Base-by-base conservation (phyloP, 1,139 yeast species). In the Hyphopichia fennica region DNA sequence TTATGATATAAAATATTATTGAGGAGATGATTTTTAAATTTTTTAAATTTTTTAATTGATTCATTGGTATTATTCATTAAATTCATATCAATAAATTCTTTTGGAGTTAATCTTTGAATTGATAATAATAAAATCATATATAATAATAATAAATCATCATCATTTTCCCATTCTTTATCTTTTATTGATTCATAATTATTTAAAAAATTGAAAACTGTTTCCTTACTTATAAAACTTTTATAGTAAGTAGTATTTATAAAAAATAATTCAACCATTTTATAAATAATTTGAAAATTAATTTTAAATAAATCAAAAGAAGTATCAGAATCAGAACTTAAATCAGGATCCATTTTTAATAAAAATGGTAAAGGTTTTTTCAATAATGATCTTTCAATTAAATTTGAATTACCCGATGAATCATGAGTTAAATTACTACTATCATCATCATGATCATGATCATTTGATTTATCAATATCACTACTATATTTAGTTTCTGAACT, bases 91-190 rank as follows among this genome's bases (percentile, higher is more conserved):
- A 59, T 66, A 58, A 52, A 62, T 45, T 56, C 65, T 38, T 49
- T 66, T 34, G 75, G 73, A 3, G 69, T 64, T 25, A 74, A 49
- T 39, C 76, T 63, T 43, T 71, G 65, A 27, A 75, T 50, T 14
- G 75, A 57, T 10, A 74, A 56, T 10, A 75, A 60, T 25, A 77
- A 53, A 16, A 77, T 63, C 73, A 75, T 73, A 39, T 72, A 63
- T 30, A 76, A 57, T 35, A 77, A 58, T 32, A 77, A 59, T 48
- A 77, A 55, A 44, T 76, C 81, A 52, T 77, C 81, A 47, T 75
- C 78, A 45, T 72, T 63, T 42, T 72, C 77, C 81, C 82, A 75
- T 34, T 62, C 66, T 43, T 65, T 59, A 38, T 66, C 69, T 18
- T 59, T 58, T 27, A 68, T 58, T 2, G 50, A 31, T 13, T 59